Evolutionary conservation across 2,329 filamentous ascomycete species (phyloP).

Genomic region (Fusarium odoratissimum): DNA sequence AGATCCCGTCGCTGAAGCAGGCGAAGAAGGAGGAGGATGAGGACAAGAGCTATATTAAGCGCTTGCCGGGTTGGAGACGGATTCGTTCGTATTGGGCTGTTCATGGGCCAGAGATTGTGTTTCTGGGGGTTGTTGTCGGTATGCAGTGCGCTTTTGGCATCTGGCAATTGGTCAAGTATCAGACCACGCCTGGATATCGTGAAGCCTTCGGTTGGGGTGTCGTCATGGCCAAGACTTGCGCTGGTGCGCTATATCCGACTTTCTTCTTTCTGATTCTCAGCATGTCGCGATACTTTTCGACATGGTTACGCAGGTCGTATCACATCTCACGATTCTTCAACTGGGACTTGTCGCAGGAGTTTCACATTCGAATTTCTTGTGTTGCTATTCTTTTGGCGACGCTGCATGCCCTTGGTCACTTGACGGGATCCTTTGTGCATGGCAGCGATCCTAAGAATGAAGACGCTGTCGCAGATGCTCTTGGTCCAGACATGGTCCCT

Average conservation of each 20-base stretch:
- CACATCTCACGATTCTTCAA: slow-evolving; percentile 66
- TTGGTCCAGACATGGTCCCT: slow-evolving; percentile 58
- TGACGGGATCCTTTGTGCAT: slow-evolving; percentile 63
- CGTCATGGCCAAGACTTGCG: slow-evolving; percentile 65
- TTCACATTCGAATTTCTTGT: slow-evolving; percentile 66
- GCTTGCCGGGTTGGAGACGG: slow-evolving; percentile 58
- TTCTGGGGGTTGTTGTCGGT: slow-evolving; percentile 59
- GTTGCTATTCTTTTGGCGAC: slow-evolving; percentile 62
- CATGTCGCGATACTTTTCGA: slow-evolving; percentile 68
- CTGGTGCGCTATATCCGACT: slow-evolving; percentile 67
- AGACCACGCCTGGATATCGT: slow-evolving; percentile 56
- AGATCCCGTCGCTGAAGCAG: slow-evolving; percentile 60
- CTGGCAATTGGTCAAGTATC: slow-evolving; percentile 67
- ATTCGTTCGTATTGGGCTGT: slow-evolving; percentile 66
- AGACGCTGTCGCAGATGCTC: slow-evolving; percentile 55
- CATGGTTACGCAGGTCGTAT: slow-evolving; percentile 62
- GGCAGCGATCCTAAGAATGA: slow-evolving; percentile 59
- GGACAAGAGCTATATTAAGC: slow-evolving; percentile 58
- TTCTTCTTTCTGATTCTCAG: slow-evolving; percentile 69
- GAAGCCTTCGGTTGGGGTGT: slow-evolving; percentile 67
- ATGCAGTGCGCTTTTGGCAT: slow-evolving; percentile 63
- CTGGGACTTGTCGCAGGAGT: slow-evolving; percentile 66
- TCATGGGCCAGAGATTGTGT: slow-evolving; percentile 63
- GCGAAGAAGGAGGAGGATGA: slow-evolving; percentile 60
- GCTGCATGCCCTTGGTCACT: slow-evolving; percentile 65